Base-by-base conservation (phyloP, 768 basidiomycete species). In the Amanita pallidorosea region DNA sequence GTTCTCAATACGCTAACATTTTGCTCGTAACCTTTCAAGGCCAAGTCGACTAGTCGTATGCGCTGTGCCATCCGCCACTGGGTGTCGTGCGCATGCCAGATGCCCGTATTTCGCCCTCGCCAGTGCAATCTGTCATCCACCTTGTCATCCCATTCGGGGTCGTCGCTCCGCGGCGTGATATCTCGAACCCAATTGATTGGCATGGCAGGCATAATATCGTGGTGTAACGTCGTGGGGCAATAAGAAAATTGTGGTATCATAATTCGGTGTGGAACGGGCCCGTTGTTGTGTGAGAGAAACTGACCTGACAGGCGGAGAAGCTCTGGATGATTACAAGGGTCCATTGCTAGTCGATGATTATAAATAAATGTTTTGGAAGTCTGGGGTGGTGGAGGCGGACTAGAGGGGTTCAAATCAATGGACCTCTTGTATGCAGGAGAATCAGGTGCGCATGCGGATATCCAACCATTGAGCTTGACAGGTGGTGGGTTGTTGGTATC, bases 81-180 rank as follows among this genome's bases (percentile, higher is more conserved):
- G 34, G 64, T 62, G 7, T 61, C 52, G 2, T 57, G 53, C 2
- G 61, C 62, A 47, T 75, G 75, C 61, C 64, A 70, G 1, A 79
- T 82, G 22, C 86, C 85, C 4, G 85, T 88, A 23, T 80, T 86
- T 25, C 76, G 75, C 3, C 87, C 87, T 20, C 87, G 67, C 87
- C 87, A 89, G 47, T 77, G 70, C 42, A 88, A 51, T 27, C 75
- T 59, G 50, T 77, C 74, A 56, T 83, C 75, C 1, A 59, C 52
- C 63, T 81, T 84, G 46, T 73, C 67, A 1, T 75, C 72, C 81
- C 85, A 89, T 0, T 69, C 69, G 4, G 77, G 70, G 58, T 83
- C 75, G 53, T 77, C 67, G 5, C 55, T 53, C 20, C 65, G 56
- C 4, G 67, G 62, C 2, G 58, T 47, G 8, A 65, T 54, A 3